A percentile compares a stretch with the other conserved stretches of the same genome.
Evolutionary conservation across 768 basidiomycete species (phyloP).

Genomic region (Rhodotorula sphaerocarpa): DNA sequence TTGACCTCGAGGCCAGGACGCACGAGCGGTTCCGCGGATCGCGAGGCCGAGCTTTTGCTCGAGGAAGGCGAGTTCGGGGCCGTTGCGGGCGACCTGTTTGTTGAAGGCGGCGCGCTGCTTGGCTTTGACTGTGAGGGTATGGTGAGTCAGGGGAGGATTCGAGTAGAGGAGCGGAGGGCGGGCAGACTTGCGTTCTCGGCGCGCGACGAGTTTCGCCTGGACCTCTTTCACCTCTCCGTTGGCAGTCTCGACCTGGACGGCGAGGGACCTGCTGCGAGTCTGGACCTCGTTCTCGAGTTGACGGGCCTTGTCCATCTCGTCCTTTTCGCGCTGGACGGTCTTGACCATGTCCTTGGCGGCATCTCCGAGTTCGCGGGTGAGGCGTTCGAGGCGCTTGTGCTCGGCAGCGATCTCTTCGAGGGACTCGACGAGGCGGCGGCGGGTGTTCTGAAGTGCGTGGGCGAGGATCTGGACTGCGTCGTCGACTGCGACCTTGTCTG

Average conservation of each 20-base stretch:
- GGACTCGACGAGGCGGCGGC: background rate
- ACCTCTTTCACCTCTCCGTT: slow-evolving; percentile 22
- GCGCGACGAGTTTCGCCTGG: slow-evolving; percentile 1
- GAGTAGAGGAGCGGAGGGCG: too few species aligned
- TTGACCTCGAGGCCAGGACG: background rate
- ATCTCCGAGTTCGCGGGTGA: slow-evolving; percentile 19
- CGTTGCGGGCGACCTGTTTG: slow-evolving; percentile 11
- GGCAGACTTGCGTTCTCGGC: slow-evolving; percentile 2
- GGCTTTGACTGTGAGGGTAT: slow-evolving; percentile 17
- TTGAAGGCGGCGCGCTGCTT: slow-evolving; percentile 19
- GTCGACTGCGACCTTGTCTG: slow-evolving; percentile 24
- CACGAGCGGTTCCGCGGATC: slow-evolving; percentile 24
- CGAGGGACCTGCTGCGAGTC: background rate
- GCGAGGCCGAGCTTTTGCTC: slow-evolving; percentile 27
- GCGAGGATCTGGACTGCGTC: slow-evolving; percentile 5
- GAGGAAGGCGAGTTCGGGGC: slow-evolving; percentile 28
- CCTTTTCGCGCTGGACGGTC: slow-evolving; percentile 9
- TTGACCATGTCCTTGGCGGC: slow-evolving; percentile 15
- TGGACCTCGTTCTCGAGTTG: slow-evolving; percentile 10
- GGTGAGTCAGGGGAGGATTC: background rate
- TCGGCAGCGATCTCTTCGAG: slow-evolving; percentile 21
- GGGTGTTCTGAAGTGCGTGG: background rate
- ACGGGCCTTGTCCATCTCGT: slow-evolving; percentile 14
- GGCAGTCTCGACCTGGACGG: slow-evolving; percentile 19
- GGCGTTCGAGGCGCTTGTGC: background rate